A percentile compares a stretch with the other conserved stretches of the same genome.
Conservation (phyloP, 768 basidiomycete species). For the Thelephora ganbajun region DNA sequence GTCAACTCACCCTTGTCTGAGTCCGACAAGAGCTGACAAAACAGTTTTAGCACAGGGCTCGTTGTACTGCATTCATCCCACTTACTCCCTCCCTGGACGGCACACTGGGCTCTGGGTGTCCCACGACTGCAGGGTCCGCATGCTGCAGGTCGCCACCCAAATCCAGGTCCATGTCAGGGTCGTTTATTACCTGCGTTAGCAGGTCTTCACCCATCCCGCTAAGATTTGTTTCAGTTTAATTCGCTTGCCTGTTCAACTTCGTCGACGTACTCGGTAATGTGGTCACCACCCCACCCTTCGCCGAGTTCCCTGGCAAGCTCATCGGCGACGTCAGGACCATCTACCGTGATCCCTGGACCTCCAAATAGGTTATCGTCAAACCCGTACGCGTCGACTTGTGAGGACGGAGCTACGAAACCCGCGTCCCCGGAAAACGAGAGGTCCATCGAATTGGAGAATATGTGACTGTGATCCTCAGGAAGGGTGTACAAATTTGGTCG, state of each 20-base stretch:
- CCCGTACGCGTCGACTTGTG: slow-evolving; percentile 29
- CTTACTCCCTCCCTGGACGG: too few relatives aligned
- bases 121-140: neutral
- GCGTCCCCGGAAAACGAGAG: slow-evolving; percentile 32
- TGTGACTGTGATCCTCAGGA: slow-evolving; percentile 54
- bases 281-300: slow-evolving; percentile 43
- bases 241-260: neutral
- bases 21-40: neutral
- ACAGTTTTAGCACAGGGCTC: neutral
- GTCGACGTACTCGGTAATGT: slow-evolving; percentile 10
- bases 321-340: slow-evolving; percentile 44
- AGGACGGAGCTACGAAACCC: slow-evolving; percentile 27
- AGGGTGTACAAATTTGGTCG: slow-evolving; percentile 49
- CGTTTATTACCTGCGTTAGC: neutral
- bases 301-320: slow-evolving; percentile 68
- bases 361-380: slow-evolving; percentile 41
- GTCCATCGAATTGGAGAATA: slow-evolving; percentile 56
- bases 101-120: too few relatives aligned
- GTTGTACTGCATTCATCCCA: too few relatives aligned
- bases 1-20: slow-evolving; percentile 7
- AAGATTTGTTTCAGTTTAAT: too few relatives aligned
- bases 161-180: slow-evolving; percentile 16
- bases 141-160: slow-evolving; percentile 11
- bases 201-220: neutral
- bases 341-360: slow-evolving; percentile 42